These are phyloP conservation scores for Antrodiella citrinella DNA, from an alignment of 768 basidiomycete species.

Conservation along the genomic window DNA sequence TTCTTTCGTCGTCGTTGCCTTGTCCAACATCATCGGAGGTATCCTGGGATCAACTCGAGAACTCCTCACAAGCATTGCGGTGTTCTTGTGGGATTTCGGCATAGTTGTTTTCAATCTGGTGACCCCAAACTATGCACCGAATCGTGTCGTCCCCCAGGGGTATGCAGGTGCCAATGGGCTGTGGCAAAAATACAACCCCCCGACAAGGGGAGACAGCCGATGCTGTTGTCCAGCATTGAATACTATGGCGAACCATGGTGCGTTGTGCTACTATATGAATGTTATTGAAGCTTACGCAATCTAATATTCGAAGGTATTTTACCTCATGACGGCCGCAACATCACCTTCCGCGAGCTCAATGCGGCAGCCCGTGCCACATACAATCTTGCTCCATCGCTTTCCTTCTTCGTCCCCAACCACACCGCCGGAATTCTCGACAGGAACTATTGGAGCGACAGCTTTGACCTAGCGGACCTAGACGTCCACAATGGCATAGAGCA, in stretches of 20 bases:
- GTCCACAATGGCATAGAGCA: constrained; percentile 74
- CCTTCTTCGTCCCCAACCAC: constrained; percentile 54
- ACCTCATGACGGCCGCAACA: constrained; percentile 60
- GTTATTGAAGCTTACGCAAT: neutral
- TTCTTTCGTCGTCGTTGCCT: constrained; percentile 7
- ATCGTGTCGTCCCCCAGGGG: constrained; percentile 15
- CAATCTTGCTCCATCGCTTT: constrained; percentile 66
- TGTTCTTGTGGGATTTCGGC: constrained; percentile 44
- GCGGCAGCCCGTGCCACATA: constrained; percentile 44
- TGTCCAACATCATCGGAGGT: constrained; percentile 9
- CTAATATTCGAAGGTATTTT: constrained; percentile 38
- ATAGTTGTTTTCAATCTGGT: constrained; percentile 47
- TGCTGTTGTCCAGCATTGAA: constrained; percentile 72
- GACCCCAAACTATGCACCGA: constrained; percentile 32
- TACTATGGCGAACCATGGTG: constrained; percentile 80
- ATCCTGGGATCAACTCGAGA: constrained; percentile 7
- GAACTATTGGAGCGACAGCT: constrained; percentile 45
- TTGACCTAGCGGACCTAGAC: constrained; percentile 60
- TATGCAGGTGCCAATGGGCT: constrained; percentile 43
- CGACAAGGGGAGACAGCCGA: constrained; percentile 57
- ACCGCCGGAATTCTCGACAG: constrained; percentile 51
- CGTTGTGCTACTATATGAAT: constrained; percentile 1
- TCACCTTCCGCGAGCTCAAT: constrained; percentile 47
- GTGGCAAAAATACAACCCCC: constrained; percentile 62
- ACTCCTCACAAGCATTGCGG: constrained; percentile 9